Base-by-base conservation (phyloP, 306 rosid genomes). In the Prunus dulcis region DNA sequence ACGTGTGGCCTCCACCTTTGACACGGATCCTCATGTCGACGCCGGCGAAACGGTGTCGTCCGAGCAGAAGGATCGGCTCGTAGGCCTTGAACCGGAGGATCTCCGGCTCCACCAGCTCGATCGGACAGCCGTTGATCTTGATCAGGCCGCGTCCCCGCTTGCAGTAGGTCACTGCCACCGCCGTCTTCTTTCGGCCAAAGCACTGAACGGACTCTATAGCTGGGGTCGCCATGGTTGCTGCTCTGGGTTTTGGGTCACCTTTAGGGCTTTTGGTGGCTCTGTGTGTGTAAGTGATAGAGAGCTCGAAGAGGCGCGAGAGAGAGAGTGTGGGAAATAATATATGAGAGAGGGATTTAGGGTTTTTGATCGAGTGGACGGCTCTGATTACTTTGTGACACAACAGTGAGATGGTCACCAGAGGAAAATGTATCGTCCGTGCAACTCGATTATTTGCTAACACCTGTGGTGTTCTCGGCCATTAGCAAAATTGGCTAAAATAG, bases 11-110 rank as follows among this genome's bases (percentile, higher is more conserved):
- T 6, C 89, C 89, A 7, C 89, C 89, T 61, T 82, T 86, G 8
- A 86, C 87, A 9, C 89, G 80, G 77, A 86, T 86, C 66, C 89
- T 46, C 89, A 86, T 83, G 81, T 86, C 89, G 15, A 86, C 89
- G 17, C 83, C 80, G 15, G 85, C 81, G 58, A 86, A 86, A 25
- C 89, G 89, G 19, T 86, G 89, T 0, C 87, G 84, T 1, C 89
- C 87, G 3, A 86, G 81, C 1, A 86, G 82, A 2, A 86, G 87
- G 83, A 86, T 86, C 9, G 89, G 89, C 79, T 86, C 89, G 53
- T 62, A 71, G 19, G 87, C 89, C 73, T 86, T 86, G 87, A 86
- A 86, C 23, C 84, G 82, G 66, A 86, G 89, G 49, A 82, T 82
- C 84, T 86, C 89, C 0, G 89, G 89, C 83, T 83, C 85, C 6